Conservation (phyloP, 1,139 yeast genomes). For the Saccharomyces pastorianus region DNA sequence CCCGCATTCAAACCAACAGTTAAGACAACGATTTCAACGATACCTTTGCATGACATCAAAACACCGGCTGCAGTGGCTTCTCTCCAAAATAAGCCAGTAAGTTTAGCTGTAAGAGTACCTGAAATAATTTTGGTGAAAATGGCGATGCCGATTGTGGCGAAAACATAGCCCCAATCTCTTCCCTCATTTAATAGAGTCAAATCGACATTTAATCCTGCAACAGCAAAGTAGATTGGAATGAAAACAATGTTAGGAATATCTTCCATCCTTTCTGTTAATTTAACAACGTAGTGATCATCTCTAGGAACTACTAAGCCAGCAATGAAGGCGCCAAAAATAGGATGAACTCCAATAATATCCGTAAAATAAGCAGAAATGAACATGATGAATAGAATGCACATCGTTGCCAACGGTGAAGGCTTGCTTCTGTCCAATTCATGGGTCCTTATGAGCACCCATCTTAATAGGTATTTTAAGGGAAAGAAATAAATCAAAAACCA, state of each 20-base stretch:
- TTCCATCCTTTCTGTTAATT: slow-evolving; percentile 64
- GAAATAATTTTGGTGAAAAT: slow-evolving; percentile 59
- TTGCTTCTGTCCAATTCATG: slow-evolving; percentile 40
- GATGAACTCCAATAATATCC: slow-evolving; percentile 73
- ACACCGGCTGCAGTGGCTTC: slow-evolving; percentile 70
- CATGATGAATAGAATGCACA: slow-evolving; percentile 47
- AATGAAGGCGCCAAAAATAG: slow-evolving; percentile 76
- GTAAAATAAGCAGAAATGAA: slow-evolving; percentile 68
- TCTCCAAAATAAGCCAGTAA: slow-evolving; percentile 57
- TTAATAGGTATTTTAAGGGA: slow-evolving; percentile 38
- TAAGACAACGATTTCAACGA: slow-evolving; percentile 71
- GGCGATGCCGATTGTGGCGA: slow-evolving; percentile 59
- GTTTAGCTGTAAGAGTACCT: slow-evolving; percentile 55
- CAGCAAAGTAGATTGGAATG: slow-evolving; percentile 70
- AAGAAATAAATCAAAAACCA: slow-evolving; percentile 56
- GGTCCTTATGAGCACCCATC: slow-evolving; percentile 40
- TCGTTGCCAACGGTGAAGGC: slow-evolving; percentile 57
- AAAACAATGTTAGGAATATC: slow-evolving; percentile 63
- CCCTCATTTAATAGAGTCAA: slow-evolving; percentile 56
- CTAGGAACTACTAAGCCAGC: slow-evolving; percentile 73
- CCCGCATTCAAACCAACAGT: slow-evolving; percentile 65
- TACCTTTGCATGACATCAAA: slow-evolving; percentile 84
- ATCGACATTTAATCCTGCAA: slow-evolving; percentile 66
- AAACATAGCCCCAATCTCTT: slow-evolving; percentile 66
- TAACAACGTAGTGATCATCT: slow-evolving; percentile 62